A percentile compares a stretch with the other conserved stretches of the same genome.
Conservation (phyloP, 306 rosid genomes). For the Medicago arabica region DNA sequence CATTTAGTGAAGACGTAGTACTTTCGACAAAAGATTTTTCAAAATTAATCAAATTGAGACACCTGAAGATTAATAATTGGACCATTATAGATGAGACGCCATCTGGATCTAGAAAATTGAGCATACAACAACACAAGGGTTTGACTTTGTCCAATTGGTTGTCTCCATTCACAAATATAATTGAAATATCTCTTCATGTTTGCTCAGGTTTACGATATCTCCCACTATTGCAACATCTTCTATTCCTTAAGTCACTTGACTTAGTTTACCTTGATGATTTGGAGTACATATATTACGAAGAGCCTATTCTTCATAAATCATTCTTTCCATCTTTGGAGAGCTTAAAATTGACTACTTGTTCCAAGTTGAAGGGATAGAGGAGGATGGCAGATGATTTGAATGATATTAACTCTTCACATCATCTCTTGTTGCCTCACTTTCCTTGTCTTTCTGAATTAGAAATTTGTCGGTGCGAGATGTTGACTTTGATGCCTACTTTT, state of each 20-base stretch:
- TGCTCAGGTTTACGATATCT: not conserved
- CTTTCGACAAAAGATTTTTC: not conserved
- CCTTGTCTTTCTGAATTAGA: not conserved
- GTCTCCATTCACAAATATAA: constrained; percentile 25
- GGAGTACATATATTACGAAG: constrained; percentile 12
- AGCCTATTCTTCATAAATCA: not conserved
- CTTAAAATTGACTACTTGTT: too few relatives aligned
- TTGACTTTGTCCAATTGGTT: constrained; percentile 10
- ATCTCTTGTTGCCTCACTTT: not conserved
- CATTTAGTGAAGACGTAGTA: too few relatives aligned
- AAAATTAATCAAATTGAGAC: constrained; percentile 4
- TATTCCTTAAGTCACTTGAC: constrained; percentile 13
- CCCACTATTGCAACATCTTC: constrained; percentile 28
- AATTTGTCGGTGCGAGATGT: not conserved
- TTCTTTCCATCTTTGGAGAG: constrained; percentile 19
- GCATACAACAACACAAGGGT: not conserved
- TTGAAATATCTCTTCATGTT: fast-evolving
- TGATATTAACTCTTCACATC: not conserved
- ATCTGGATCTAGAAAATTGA: not conserved
- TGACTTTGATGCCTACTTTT: not conserved
- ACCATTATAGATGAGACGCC: not conserved
- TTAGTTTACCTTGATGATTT: not conserved
- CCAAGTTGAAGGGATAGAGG: not conserved
- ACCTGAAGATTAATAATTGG: not conserved
- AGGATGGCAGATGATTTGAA: not conserved